phyloP scores from a whole-genome alignment of 2,329 filamentous ascomycete species.

The Aureobasidium sp. region DNA sequence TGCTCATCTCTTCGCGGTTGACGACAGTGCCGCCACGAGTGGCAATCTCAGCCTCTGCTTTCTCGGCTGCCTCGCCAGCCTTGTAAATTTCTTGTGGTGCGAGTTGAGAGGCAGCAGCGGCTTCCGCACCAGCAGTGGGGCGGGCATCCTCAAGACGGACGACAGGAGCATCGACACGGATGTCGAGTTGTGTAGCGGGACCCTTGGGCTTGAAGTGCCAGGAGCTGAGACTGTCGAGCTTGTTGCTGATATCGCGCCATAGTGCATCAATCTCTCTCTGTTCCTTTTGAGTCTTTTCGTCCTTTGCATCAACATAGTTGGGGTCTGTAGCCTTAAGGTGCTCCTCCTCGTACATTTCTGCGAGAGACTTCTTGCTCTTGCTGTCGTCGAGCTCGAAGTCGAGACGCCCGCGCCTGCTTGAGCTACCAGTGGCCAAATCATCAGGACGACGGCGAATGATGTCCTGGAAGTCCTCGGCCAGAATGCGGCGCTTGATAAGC shows the following conservation, averaged over 20 bases:
- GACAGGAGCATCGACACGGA: constrained; percentile 84
- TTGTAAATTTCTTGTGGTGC: constrained; percentile 93
- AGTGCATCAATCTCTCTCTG: constrained; percentile 74
- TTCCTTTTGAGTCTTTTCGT: constrained; percentile 69
- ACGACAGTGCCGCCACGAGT: constrained; percentile 60
- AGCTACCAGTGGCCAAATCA: constrained; percentile 53
- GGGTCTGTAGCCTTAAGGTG: constrained; percentile 70
- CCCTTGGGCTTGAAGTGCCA: constrained; percentile 95
- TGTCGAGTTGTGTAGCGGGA: constrained; percentile 69
- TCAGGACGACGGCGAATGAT: constrained; percentile 75
- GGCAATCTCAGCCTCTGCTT: constrained; percentile 62
- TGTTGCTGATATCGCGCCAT: constrained; percentile 73
- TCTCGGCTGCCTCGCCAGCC: constrained; percentile 55
- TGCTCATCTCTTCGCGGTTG: constrained; percentile 75
- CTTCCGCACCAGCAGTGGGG: constrained; percentile 70
- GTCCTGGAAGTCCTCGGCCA: constrained; percentile 88
- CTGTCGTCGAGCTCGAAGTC: constrained; percentile 72
- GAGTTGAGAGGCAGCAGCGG: constrained; percentile 63
- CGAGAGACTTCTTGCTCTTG: constrained; percentile 80
- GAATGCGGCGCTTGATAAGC: constrained; percentile 86
- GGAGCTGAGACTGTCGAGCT: constrained; percentile 82
- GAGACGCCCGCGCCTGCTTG: constrained; percentile 58
- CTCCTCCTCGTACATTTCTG: constrained; percentile 91
- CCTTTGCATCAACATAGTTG: constrained; percentile 70
- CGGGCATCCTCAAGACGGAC: constrained; percentile 93